Evolutionary conservation across 768 basidiomycete genomes (phyloP).

Genomic region (Calvatia gigantea): DNA sequence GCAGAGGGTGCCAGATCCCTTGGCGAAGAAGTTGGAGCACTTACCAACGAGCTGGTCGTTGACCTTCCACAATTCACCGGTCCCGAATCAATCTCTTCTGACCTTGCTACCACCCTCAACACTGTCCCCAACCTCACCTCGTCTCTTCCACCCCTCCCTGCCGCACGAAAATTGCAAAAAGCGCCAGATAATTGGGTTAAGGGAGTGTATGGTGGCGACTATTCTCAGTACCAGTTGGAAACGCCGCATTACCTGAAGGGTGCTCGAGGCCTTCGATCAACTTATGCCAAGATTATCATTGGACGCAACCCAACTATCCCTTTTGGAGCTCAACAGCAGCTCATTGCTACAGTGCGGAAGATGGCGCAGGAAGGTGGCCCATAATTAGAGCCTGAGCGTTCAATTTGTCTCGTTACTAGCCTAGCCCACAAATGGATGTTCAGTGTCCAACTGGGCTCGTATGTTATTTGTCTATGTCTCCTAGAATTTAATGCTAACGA

Average conservation of each 20-base stretch:
- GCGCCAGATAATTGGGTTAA: neutral
- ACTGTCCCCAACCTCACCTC: constrained; percentile 1
- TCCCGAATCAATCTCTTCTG: constrained; percentile 20
- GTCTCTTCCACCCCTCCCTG: constrained; percentile 14
- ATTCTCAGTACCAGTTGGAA: constrained; percentile 4
- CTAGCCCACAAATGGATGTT: too few species aligned
- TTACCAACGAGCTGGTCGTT: constrained; percentile 18
- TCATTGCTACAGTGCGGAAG: neutral
- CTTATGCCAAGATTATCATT: constrained; percentile 8
- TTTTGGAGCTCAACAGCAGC: neutral
- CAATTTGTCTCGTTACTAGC: too few species aligned
- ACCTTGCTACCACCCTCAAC: constrained; percentile 23
- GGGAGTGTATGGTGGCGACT: constrained; percentile 5
- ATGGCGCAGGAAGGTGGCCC: neutral
- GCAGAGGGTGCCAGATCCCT: neutral
- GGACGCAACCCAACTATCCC: constrained; percentile 3
- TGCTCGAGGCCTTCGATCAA: neutral
- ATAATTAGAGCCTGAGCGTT: neutral
- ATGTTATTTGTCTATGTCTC: neutral
- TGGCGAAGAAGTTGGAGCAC: neutral
- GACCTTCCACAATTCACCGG: constrained; percentile 21
- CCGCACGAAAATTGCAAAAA: neutral
- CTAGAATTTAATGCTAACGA: neutral
- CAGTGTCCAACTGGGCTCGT: too few species aligned
- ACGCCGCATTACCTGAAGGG: constrained; percentile 7